A percentile compares a stretch with the other conserved stretches of the same genome.
phyloP scores from a whole-genome alignment of 2,329 filamentous ascomycete species.

The Trichoderma aggressivum region DNA sequence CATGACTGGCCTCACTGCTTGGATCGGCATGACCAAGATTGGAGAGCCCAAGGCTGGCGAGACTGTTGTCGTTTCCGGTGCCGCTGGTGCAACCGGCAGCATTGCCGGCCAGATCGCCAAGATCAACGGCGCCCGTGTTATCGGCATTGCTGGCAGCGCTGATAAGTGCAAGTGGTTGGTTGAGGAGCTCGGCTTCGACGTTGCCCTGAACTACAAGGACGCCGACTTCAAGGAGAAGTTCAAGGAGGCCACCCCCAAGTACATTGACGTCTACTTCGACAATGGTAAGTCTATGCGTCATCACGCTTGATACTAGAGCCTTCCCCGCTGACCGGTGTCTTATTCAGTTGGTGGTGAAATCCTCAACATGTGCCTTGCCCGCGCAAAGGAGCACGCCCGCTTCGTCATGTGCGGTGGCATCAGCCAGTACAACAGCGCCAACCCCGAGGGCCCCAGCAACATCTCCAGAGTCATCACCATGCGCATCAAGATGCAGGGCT shows the following conservation, averaged over 20 bases:
- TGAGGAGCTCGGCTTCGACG: conserved; percentile 63
- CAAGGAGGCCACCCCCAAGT: conserved; percentile 53
- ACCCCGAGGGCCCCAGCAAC: conserved; percentile 55
- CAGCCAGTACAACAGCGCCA: conserved; percentile 62
- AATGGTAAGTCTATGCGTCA: conserved; percentile 43
- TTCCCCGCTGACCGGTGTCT: not conserved
- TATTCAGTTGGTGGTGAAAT: conserved; percentile 62
- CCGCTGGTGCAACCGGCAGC: conserved; percentile 73
- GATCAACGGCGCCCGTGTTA: conserved; percentile 59
- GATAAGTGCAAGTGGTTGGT: conserved; percentile 66
- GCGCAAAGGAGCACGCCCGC: conserved; percentile 60
- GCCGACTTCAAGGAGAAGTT: conserved; percentile 58
- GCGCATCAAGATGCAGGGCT: conserved; percentile 64
- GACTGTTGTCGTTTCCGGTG: conserved; percentile 73
- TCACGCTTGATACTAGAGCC: not conserved
- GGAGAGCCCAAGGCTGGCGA: conserved; percentile 66
- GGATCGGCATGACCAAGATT: conserved; percentile 69
- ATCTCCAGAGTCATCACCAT: conserved; percentile 51
- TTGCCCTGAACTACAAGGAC: conserved; percentile 67
- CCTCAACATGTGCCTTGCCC: conserved; percentile 60
- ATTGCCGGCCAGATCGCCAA: conserved; percentile 77
- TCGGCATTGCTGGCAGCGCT: conserved; percentile 63
- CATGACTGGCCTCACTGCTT: conserved; percentile 69
- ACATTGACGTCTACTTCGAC: conserved; percentile 70
- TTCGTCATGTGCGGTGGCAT: conserved; percentile 72